Evolutionary conservation across 345 rosid genomes (phyloP).

Genomic region (Eucalyptus viminalis): DNA sequence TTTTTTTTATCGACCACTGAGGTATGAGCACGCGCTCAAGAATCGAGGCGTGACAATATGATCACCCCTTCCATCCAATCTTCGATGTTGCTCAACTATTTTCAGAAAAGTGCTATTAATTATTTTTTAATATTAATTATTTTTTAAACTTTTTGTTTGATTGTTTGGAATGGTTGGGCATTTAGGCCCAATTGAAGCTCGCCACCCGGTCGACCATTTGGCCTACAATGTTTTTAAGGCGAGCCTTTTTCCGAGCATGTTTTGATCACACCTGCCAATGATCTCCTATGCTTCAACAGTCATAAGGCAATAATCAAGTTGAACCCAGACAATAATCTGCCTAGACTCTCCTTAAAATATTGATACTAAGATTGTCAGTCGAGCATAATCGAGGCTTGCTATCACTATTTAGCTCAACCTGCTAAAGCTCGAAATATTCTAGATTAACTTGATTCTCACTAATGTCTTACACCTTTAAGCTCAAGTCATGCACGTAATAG

Average conservation of each 20-base stretch:
- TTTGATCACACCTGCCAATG: neutral
- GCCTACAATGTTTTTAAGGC: neutral
- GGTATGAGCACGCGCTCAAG: too few relatives aligned
- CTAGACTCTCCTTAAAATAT: neutral
- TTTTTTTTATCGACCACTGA: too few relatives aligned
- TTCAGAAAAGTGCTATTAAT: neutral
- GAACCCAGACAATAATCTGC: neutral
- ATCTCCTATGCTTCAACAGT: neutral
- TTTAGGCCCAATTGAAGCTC: neutral
- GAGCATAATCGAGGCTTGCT: neutral
- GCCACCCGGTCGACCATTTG: neutral
- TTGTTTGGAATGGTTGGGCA: neutral
- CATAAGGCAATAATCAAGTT: neutral
- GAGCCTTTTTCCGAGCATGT: neutral
- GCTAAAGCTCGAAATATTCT: neutral
- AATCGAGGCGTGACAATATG: too few relatives aligned
- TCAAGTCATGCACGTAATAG: neutral
- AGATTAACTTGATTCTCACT: neutral
- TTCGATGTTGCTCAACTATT: neutral
- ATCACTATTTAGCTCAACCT: neutral
- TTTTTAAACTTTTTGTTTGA: neutral
- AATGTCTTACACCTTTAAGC: neutral
- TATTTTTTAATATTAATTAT: neutral
- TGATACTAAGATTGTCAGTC: neutral
- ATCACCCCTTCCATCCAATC: neutral